Evolutionary conservation across 2,329 filamentous ascomycete genomes (phyloP).

Genomic region (Microcera coccophila): DNA sequence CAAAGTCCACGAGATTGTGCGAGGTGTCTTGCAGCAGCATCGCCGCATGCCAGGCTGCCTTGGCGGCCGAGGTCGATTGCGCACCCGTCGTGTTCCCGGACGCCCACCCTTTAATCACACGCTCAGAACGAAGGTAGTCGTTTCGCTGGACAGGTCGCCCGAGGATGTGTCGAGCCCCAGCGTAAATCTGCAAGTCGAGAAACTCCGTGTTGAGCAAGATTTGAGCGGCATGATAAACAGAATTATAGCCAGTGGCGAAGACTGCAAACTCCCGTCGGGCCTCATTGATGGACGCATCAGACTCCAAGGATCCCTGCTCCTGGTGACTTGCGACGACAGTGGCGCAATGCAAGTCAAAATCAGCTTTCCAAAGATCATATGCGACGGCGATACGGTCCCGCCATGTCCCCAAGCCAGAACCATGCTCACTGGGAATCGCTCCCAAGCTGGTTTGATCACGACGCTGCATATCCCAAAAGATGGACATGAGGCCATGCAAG

Average conservation of each 20-base stretch:
- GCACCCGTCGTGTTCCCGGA: conserved; percentile 8
- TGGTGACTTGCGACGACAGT: conserved; percentile 6
- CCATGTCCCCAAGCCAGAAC: conserved; percentile 35
- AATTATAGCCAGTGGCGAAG: conserved; percentile 48
- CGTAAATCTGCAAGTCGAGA: conserved; percentile 59
- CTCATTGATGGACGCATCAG: conserved; percentile 1
- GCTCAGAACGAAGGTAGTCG: conserved; percentile 50
- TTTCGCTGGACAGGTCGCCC: conserved; percentile 48
- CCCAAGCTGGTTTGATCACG: conserved; percentile 59
- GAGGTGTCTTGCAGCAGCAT: conserved; percentile 48
- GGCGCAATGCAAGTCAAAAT: conserved; percentile 52
- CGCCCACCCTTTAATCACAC: conserved; percentile 50
- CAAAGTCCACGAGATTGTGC: conserved; percentile 46
- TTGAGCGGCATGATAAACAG: conserved; percentile 56
- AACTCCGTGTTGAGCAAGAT: conserved; percentile 56
- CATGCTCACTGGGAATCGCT: conserved; percentile 26
- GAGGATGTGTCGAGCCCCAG: conserved; percentile 56
- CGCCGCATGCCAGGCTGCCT: conserved; percentile 52
- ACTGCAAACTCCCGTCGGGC: conserved; percentile 25
- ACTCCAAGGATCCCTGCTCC: not conserved
- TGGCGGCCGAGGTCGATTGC: conserved; percentile 30
- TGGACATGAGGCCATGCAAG: conserved; percentile 59
- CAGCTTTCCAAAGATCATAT: conserved; percentile 55
- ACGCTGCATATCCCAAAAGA: conserved; percentile 59
- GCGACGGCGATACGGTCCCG: conserved; percentile 47